These are phyloP conservation scores for Phytophthora europaea DNA, from an alignment of 352 stramenopile species.

Conservation along the genomic window DNA sequence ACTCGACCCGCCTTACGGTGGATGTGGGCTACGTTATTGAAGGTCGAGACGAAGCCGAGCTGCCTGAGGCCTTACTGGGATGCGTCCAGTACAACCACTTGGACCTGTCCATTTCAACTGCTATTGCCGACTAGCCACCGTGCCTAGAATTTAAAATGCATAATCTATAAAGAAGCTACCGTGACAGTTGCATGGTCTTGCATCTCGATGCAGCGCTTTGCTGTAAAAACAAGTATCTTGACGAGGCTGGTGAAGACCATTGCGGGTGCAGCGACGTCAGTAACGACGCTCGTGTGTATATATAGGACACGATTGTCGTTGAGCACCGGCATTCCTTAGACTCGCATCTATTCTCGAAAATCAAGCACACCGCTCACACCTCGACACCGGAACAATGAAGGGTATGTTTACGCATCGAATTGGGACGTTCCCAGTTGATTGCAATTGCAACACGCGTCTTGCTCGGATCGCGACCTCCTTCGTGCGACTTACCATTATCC, in stretches of 20 bases:
- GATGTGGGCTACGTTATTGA: slow-evolving; percentile 89
- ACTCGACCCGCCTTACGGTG: slow-evolving; percentile 71
- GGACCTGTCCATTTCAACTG: slow-evolving; percentile 64
- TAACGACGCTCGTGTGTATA: slow-evolving; percentile 12
- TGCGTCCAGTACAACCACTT: slow-evolving; percentile 86
- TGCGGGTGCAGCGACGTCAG: slow-evolving; percentile 2
- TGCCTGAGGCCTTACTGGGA: slow-evolving; percentile 83
- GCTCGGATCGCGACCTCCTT: neutral
- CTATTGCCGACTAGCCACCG: slow-evolving; percentile 47
- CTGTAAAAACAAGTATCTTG: neutral
- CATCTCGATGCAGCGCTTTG: neutral
- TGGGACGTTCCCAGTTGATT: neutral
- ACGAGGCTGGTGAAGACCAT: neutral
- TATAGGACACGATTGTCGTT: slow-evolving; percentile 7
- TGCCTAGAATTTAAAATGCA: neutral
- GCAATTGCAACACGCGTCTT: neutral
- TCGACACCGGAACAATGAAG: slow-evolving; percentile 19
- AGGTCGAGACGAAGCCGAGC: slow-evolving; percentile 68
- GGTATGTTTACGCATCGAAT: slow-evolving; percentile 1
- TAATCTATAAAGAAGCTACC: neutral
- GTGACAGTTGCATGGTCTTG: neutral
- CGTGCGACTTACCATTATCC: neutral
- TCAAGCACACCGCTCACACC: neutral
- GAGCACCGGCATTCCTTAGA: neutral
- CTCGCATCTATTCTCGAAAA: slow-evolving; percentile 14